Evolutionary conservation across 2,329 filamentous ascomycete genomes (phyloP).

Genomic region (Hymenoscyphus albidus): DNA sequence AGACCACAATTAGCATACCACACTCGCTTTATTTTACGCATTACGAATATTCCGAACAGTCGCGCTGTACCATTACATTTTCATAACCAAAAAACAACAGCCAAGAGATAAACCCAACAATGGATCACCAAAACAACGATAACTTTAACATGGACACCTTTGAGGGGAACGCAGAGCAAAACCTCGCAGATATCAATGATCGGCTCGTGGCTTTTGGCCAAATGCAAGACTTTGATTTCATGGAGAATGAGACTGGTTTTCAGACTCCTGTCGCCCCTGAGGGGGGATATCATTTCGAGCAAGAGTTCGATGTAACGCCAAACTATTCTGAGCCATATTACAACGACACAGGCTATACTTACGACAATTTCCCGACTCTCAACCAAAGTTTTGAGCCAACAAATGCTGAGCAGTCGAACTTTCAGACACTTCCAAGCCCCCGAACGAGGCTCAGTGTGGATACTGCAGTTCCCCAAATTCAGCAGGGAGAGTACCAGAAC

Average conservation of each 20-base stretch:
- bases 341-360: neutral
- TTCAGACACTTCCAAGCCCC: neutral
- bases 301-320: neutral
- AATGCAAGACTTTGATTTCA: neutral
- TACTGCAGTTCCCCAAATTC: neutral
- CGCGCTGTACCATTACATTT: neutral
- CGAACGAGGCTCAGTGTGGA: neutral
- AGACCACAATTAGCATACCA: neutral
- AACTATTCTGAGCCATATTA: neutral
- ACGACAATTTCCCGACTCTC: neutral
- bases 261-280: neutral
- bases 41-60: neutral
- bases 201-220: neutral
- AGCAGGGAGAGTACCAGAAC: conserved; percentile 10
- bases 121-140: neutral
- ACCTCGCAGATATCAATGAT: neutral
- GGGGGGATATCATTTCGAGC: neutral
- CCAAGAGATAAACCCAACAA: neutral
- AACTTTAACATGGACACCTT: too few relatives aligned
- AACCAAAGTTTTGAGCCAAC: neutral
- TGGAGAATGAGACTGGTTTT: neutral
- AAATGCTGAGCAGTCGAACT: neutral
- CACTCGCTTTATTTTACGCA: neutral
- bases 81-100: neutral
- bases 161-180: too few relatives aligned